A percentile compares a stretch with the other conserved stretches of the same genome.
Conservation (phyloP, 2,329 filamentous ascomycete species). For the Exophiala aquamarina region DNA sequence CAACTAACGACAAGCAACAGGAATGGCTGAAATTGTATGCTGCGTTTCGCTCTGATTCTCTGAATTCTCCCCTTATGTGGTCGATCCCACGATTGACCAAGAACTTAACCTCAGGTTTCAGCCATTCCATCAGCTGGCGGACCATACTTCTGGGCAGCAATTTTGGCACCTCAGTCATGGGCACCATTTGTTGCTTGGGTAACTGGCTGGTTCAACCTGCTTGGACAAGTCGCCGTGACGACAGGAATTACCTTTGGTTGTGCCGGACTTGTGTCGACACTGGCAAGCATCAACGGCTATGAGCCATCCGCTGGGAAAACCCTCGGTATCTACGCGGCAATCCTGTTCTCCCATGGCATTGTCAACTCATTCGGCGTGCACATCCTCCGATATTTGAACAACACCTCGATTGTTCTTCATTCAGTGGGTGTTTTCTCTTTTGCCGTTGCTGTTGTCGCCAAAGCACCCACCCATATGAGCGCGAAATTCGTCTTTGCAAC, state of each 20-base stretch:
- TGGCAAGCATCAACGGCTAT: slow-evolving; percentile 47
- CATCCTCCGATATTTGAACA: slow-evolving; percentile 58
- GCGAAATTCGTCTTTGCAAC: slow-evolving; percentile 57
- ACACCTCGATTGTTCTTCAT: slow-evolving; percentile 56
- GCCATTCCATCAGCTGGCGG: slow-evolving; percentile 60
- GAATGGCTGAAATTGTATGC: slow-evolving; percentile 58
- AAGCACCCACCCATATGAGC: slow-evolving; percentile 56
- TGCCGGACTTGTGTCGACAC: slow-evolving; percentile 47
- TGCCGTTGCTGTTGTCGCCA: slow-evolving; percentile 57
- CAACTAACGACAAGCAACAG: background rate
- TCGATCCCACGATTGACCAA: no score
- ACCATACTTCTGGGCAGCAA: slow-evolving; percentile 62
- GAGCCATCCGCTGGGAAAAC: slow-evolving; percentile 48
- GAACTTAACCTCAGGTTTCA: slow-evolving; percentile 35
- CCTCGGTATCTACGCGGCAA: slow-evolving; percentile 60
- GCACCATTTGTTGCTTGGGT: slow-evolving; percentile 50
- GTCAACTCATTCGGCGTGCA: slow-evolving; percentile 45
- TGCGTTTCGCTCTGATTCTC: no score
- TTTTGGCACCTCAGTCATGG: slow-evolving; percentile 51
- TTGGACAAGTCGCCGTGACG: slow-evolving; percentile 51
- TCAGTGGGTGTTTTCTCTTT: slow-evolving; percentile 53
- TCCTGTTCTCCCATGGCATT: slow-evolving; percentile 31
- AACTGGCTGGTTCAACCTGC: slow-evolving; percentile 52
- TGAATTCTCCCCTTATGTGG: no score
- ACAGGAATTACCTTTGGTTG: slow-evolving; percentile 50